Evolutionary conservation across 2,329 filamentous ascomycete genomes (phyloP).

Genomic region (Pseudocercospora cruenta): DNA sequence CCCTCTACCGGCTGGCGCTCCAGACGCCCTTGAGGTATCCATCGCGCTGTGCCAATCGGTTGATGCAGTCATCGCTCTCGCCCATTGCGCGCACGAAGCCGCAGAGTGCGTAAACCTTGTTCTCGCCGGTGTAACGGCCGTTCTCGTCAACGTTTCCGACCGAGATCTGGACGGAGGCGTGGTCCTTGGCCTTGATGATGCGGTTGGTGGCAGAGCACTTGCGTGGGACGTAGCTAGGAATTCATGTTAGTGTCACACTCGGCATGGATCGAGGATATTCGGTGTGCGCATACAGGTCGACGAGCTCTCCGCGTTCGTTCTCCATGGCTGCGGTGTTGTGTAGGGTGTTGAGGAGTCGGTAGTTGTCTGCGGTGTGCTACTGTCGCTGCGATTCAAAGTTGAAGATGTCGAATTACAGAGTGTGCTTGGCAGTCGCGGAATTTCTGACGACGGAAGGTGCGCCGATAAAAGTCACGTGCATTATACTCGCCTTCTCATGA

Average conservation of each 20-base stretch:
- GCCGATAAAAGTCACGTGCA: background rate
- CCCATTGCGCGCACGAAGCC: conserved; percentile 98
- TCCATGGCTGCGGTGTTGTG: conserved; percentile 70
- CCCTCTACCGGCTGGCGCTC: conserved; percentile 67
- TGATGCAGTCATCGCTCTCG: conserved; percentile 95
- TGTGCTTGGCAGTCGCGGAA: background rate
- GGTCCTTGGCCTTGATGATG: conserved; percentile 99
- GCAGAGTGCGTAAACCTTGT: conserved; percentile 95
- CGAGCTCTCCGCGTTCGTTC: conserved; percentile 99
- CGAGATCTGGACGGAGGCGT: conserved; percentile 96
- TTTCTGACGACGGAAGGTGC: background rate
- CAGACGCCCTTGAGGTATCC: conserved; percentile 97
- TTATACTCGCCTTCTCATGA: background rate
- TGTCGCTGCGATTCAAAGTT: background rate
- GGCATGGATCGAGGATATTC: conserved; percentile 12
- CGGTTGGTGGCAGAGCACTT: conserved; percentile 99
- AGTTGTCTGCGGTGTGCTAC: conserved; percentile 4
- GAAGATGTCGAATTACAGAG: background rate
- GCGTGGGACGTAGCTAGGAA: conserved; percentile 86
- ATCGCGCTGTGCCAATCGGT: conserved; percentile 93
- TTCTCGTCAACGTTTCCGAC: conserved; percentile 99
- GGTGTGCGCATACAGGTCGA: conserved; percentile 80
- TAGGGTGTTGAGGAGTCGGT: conserved; percentile 1
- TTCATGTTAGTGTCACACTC: conserved; percentile 30
- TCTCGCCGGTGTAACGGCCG: conserved; percentile 94